Evolutionary conservation across 2,329 filamentous ascomycete species (phyloP).

Genomic region (Chaetothyriales sp.): DNA sequence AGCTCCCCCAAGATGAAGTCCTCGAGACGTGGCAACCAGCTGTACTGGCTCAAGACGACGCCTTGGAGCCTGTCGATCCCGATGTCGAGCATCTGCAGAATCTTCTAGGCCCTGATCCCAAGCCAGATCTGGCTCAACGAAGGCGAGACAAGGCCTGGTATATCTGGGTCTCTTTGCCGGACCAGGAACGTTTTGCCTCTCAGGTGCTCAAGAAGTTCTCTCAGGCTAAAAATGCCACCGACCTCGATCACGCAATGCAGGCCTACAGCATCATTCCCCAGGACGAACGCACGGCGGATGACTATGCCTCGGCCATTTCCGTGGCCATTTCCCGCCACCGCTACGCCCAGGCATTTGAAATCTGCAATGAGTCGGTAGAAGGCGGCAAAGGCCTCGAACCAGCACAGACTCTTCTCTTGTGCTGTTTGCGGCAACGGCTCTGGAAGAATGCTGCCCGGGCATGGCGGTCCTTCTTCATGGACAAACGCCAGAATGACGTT

Average conservation of each 20-base stretch:
- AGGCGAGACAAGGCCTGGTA: slow-evolving; percentile 22
- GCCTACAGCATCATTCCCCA: slow-evolving; percentile 33
- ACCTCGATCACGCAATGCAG: slow-evolving; percentile 31
- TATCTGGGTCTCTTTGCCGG: slow-evolving; percentile 13
- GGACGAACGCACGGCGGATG: slow-evolving; percentile 25
- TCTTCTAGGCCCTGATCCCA: not conserved
- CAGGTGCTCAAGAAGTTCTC: slow-evolving; percentile 27
- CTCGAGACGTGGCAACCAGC: not conserved
- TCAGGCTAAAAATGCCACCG: slow-evolving; percentile 24
- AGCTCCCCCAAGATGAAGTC: not conserved
- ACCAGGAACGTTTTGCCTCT: slow-evolving; percentile 4
- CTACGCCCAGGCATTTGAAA: slow-evolving; percentile 21
- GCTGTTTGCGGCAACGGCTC: slow-evolving; percentile 21
- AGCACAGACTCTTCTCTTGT: slow-evolving; percentile 22
- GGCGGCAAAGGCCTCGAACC: slow-evolving; percentile 18
- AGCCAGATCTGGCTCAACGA: not conserved
- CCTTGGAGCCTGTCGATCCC: not conserved
- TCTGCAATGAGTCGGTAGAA: slow-evolving; percentile 30
- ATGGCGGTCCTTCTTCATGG: slow-evolving; percentile 18
- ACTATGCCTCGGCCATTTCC: slow-evolving; percentile 30
- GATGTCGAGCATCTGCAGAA: not conserved
- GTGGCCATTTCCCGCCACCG: slow-evolving; percentile 7
- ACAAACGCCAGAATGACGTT: not conserved
- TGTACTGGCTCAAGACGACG: not conserved
- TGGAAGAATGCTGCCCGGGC: slow-evolving; percentile 23